Evolutionary conservation across 1,284 basidiomycete species (phyloP), one percentile per base, ranked within the genome.

Genomic region (Anthracocystis setariae): DNA sequence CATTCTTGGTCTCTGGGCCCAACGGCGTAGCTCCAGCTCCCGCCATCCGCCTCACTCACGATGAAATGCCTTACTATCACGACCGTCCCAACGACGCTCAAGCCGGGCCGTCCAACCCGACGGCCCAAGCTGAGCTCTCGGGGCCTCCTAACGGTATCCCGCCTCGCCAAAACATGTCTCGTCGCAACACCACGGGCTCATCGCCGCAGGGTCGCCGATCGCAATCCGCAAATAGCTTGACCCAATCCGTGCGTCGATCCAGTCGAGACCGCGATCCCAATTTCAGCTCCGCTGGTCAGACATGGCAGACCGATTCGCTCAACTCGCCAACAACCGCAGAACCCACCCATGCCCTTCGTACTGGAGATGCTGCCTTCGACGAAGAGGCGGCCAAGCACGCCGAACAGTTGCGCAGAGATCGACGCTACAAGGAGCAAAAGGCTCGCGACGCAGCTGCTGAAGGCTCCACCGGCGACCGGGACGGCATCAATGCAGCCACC

Each of bases 331-430:
- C 63, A 18, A 45, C 47, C 1, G 63, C 60, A 25, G 57, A 70
- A 9, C 46, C 53, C 21, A 24, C 61, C 1, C 70, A 68, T 32
- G 65, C 74, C 15, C 69, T 80, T 15, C 73, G 74, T 23, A 78
- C 76, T 2, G 76, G 74, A 10, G 78, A 78, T 40, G 72, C 77
- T 21, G 74, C 77, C 8, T 80, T 82, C 37, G 81, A 82, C 51
- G 74, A 81, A 44, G 78, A 80, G 32, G 74, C 78, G 18, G 78
- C 76, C 54, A 79, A 78, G 50, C 75, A 80, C 35, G 78, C 73
- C 4, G 74, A 82, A 27, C 65, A 73, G 56, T 63, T 80, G 43
- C 73, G 78, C 15, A 67, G 77, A 10, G 71, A 75, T 20, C 72
- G 77, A 18, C 67, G 76, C 23, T 74, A 71, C 45, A 80, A 80